Evolutionary conservation across 345 rosid genomes (phyloP).

Genomic region (Melaleuca alternifolia): DNA sequence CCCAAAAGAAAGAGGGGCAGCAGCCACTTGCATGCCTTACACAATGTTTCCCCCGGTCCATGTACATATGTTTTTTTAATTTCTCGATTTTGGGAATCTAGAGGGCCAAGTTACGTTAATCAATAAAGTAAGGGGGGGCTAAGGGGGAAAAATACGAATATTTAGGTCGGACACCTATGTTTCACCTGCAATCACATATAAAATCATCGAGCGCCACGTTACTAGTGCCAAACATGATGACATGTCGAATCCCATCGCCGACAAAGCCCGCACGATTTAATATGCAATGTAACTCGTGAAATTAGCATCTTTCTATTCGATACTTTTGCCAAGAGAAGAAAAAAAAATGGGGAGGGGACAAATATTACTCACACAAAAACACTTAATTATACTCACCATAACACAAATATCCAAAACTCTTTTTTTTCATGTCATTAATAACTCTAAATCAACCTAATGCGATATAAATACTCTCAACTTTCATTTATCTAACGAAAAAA

Average conservation of each 20-base stretch:
- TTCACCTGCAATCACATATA: not conserved
- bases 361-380: too few relatives aligned
- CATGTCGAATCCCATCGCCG: not conserved
- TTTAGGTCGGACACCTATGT: not conserved
- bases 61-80: not conserved
- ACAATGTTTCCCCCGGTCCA: not conserved
- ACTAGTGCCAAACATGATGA: not conserved
- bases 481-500: too few relatives aligned
- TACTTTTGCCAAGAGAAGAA: not conserved
- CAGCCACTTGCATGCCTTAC: not conserved
- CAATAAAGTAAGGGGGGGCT: not conserved
- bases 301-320: not conserved
- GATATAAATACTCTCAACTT: too few relatives aligned
- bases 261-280: accelerated
- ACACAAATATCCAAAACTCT: too few relatives aligned
- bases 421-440: too few relatives aligned
- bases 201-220: not conserved
- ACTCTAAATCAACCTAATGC: too few relatives aligned
- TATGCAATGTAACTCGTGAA: not conserved
- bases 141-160: not conserved
- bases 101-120: not conserved
- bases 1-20: not conserved
- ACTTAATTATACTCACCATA: too few relatives aligned
- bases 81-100: not conserved
- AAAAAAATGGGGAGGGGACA: too few relatives aligned